Conservation (phyloP, 805 yeast genomes). For the Starmera amethionina region DNA sequence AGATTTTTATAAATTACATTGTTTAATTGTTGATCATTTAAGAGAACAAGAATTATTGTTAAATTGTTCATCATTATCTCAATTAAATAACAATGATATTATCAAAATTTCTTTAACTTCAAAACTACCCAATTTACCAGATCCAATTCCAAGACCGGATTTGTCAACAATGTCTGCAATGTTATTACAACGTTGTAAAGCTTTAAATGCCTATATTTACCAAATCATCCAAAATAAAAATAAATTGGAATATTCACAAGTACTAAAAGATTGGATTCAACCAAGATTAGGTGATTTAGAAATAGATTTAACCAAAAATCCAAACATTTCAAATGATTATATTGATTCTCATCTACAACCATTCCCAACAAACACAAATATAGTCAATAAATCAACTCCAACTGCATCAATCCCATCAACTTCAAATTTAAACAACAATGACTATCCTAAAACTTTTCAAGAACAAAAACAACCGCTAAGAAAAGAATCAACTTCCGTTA, state of each 20-base stretch:
- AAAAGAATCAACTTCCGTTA: constrained; percentile 1
- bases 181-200: constrained; percentile 28
- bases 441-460: too few relatives aligned
- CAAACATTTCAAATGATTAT: constrained; percentile 7
- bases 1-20: constrained; percentile 39
- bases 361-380: constrained; percentile 6
- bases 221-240: constrained; percentile 22
- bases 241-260: constrained; percentile 11
- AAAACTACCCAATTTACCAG: constrained; percentile 33
- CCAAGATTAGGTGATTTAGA: constrained; percentile 23
- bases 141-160: constrained; percentile 34
- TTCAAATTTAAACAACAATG: constrained; percentile 2
- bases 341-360: constrained; percentile 16
- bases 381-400: neutral
- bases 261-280: constrained; percentile 20
- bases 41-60: neutral
- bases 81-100: constrained; percentile 1
- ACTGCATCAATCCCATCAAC: constrained; percentile 5
- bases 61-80: constrained; percentile 4
- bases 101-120: neutral
- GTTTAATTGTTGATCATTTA: constrained; percentile 19
- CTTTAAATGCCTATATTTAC: constrained; percentile 30
- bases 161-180: constrained; percentile 19
- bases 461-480: too few relatives aligned
- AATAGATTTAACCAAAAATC: constrained; percentile 5